A percentile compares a stretch with the other conserved stretches of the same genome.
phyloP scores from a whole-genome alignment of 2,329 filamentous ascomycete genomes.

The Phialemonium atrogriseum region DNA sequence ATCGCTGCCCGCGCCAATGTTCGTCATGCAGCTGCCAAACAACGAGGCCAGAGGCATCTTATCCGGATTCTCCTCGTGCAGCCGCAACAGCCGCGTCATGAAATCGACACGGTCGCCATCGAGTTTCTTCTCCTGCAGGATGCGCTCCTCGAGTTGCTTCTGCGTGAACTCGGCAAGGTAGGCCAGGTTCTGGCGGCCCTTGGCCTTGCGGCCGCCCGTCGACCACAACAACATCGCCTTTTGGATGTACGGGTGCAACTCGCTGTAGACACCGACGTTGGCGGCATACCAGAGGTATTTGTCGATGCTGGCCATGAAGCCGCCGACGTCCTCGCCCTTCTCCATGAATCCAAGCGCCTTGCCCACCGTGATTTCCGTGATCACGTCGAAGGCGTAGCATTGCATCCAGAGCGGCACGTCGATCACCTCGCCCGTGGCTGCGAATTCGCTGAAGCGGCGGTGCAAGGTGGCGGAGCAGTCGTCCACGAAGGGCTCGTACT shows the following conservation, averaged over 20 bases:
- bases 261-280: not conserved
- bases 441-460: not conserved
- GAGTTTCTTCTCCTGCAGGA: too few species aligned
- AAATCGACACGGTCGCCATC: too few species aligned
- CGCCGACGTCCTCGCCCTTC: conserved; percentile 3
- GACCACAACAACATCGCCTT: too few species aligned
- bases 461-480: not conserved
- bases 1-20: conserved; percentile 26
- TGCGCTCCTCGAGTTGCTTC: too few species aligned
- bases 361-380: conserved; percentile 4
- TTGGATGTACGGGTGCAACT: too few species aligned
- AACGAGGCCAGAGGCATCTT: too few species aligned
- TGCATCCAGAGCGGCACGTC: conserved; percentile 5
- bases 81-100: too few species aligned
- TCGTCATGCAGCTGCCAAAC: conserved; percentile 14
- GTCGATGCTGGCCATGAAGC: conserved; percentile 2
- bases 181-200: too few species aligned
- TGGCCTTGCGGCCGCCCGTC: too few species aligned
- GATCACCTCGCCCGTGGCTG: not conserved
- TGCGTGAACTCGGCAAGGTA: too few species aligned
- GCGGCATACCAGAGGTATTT: conserved; percentile 1
- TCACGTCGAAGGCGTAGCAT: conserved; percentile 8
- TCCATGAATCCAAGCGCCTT: conserved; percentile 7
- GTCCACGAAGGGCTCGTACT: too few species aligned
- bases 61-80: too few species aligned